Evolutionary conservation across 1,139 yeast species (phyloP), one percentile per base, ranked within the genome.

Genomic region (Debaryomycetaceae sp.): DNA sequence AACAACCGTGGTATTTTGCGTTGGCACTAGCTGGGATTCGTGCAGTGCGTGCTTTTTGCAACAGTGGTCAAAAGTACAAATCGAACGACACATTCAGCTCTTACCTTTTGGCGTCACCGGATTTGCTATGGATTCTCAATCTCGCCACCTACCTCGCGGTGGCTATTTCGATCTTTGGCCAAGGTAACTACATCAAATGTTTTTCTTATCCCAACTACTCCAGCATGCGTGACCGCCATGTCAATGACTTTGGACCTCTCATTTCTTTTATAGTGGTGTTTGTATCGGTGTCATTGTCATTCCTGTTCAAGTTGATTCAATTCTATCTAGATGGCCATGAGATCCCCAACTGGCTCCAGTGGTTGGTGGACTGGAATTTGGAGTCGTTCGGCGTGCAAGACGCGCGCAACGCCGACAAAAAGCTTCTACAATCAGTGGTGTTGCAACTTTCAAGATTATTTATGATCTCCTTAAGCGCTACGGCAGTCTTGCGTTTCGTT

Each of bases 11-110:
- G 3, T 37, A 42, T 8, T 47, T 70, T 34, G 18, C 60, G 6
- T 31, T 61, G 7, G 29, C 73, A 12, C 39, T 76, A 16, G 27
- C 58, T 0, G 54, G 75, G 4, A 42, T 82, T 4, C 68, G 97
- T 38, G 11, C 80, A 0, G 52, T 88, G n/a, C 69, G 91, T 36
- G 80, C 86, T 1, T 91, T 96, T 95, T 83, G 83, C 46, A 83
- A 82, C 42, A 78, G 91, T 31, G 99, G 99, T 0, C 96, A 89
- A 48, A 91, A 91, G 44, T 79, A 45, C 38, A 46, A 68, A 43
- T 69, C 60, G 8, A 41, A 76, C 11, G 56, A 69, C 21, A 65
- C 70, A 2, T 51, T 71, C 17, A 68, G 72, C 2, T 58, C 67
- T 10, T 75, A 71, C 23, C 51, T 81, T n/a, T 48, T 67, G 1